Conservation (phyloP, 345 rosid species). For the Excoecaria agallocha region DNA sequence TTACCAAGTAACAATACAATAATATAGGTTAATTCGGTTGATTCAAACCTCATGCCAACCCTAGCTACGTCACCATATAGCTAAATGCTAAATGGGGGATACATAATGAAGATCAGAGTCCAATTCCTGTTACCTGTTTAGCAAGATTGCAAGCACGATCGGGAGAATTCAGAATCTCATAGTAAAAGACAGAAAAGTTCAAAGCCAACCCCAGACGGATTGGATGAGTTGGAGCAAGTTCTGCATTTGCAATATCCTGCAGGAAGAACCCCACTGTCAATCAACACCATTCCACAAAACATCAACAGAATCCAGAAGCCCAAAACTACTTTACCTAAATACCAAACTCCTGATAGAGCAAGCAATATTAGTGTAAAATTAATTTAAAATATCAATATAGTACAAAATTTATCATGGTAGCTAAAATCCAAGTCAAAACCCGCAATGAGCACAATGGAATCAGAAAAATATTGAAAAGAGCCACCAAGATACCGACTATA, state of each 20-base stretch:
- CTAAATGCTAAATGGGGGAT: not conserved
- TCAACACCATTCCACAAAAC: not conserved
- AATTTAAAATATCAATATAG: not conserved
- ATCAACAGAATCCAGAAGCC: not conserved
- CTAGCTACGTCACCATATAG: too few species aligned
- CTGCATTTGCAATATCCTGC: conserved; percentile 84
- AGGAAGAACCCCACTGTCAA: not conserved
- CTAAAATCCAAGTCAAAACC: not conserved
- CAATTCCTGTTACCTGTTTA: conserved; percentile 53
- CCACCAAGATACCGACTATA: too few species aligned
- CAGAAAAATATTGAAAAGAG: not conserved
- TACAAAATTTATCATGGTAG: not conserved
- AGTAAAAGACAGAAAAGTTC: conserved; percentile 88
- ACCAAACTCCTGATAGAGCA: not conserved
- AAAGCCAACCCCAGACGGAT: conserved; percentile 88
- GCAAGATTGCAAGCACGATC: conserved; percentile 94
- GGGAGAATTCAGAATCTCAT: conserved; percentile 87
- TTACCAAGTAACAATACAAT: not conserved
- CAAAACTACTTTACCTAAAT: not conserved
- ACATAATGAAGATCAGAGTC: not conserved
- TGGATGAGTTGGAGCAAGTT: conserved; percentile 86
- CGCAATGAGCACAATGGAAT: not conserved
- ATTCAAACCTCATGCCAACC: not conserved
- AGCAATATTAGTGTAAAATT: not conserved
- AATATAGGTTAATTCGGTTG: not conserved